phyloP scores from a whole-genome alignment of 495 filamentous ascomycete species.

The Neurospora sp. region DNA sequence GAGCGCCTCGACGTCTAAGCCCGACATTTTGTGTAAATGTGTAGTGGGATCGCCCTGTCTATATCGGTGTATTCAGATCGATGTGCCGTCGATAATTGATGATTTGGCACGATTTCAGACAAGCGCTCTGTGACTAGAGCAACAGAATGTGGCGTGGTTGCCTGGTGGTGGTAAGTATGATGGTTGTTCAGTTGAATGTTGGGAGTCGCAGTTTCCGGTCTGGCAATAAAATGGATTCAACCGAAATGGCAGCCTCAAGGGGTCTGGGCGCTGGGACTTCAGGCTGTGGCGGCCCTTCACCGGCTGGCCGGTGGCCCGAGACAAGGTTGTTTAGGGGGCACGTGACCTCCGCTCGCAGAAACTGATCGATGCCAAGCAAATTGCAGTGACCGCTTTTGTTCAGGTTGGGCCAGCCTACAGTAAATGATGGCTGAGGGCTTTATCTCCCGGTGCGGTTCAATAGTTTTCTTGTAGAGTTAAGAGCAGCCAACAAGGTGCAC shows the following conservation, averaged over 20 bases:
- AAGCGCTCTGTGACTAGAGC: not conserved
- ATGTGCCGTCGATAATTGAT: not conserved
- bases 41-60: not conserved
- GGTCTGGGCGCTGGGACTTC: not conserved
- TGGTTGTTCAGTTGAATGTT: not conserved
- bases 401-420: not conserved
- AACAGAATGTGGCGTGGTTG: not conserved
- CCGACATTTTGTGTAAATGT: slow-evolving; percentile 53
- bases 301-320: not conserved
- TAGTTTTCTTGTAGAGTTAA: not conserved
- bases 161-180: not conserved
- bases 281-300: not conserved
- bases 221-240: not conserved
- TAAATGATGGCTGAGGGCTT: not conserved
- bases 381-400: not conserved
- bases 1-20: slow-evolving; percentile 86
- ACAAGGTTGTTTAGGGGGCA: not conserved
- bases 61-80: not conserved
- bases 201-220: not conserved
- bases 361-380: not conserved
- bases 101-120: not conserved
- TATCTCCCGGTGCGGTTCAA: not conserved
- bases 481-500: not conserved
- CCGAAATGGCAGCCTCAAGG: not conserved
- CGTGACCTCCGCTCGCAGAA: not conserved